Base-by-base conservation (phyloP, 768 basidiomycete species). In the Hygrophorus pudorinus region DNA sequence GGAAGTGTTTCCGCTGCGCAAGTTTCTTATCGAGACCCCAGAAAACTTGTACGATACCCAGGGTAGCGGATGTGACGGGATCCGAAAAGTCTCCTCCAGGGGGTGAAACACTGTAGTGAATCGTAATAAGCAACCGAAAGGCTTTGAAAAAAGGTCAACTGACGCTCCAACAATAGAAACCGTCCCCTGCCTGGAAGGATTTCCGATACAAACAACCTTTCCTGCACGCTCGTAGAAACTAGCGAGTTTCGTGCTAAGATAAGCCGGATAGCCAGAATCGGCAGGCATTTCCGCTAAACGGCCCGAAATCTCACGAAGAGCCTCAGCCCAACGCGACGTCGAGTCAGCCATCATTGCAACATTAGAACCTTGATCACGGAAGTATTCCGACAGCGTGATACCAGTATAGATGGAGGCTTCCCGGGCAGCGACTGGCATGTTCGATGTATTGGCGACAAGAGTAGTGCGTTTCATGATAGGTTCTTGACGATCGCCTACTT, bases 381-480 rank as follows among this genome's bases (percentile, higher is more conserved):
- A 98, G 68, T 98, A 98, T 59, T 99, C 96, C 18, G 96, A 92
- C 16, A 98, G 79, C 1, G 96, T 98, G 66, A 98, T 98, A 55
- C 96, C 96, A 42, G 96, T 99, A 67, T 99, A 99, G 60, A 99
- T 98, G 14, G 94, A 97, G 4, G 96, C 96, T 66, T 99, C 96
- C 52, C 96, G 89, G 35, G 96, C 96, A 35, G 96, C 96, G 54
- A 99, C 96, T 53, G 96, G 96, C 96, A 99, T 99, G 70, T 98
- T 98, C 39, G 96, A 99, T 2, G 96, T 99, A 63, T 99, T 99
- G 52, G 96, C 96, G 48, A 99, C 93, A 17, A 99, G 79, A 11
- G 93, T 90, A 0, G 96, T 99, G 48, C 96, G 93, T 67, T 99
- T 99, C 96, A 99, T 99, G 73, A 99, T 98, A 28, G 96, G 96